Conservation (phyloP, 78 protist genomes). For the Creolimax fragrantissima region DNA sequence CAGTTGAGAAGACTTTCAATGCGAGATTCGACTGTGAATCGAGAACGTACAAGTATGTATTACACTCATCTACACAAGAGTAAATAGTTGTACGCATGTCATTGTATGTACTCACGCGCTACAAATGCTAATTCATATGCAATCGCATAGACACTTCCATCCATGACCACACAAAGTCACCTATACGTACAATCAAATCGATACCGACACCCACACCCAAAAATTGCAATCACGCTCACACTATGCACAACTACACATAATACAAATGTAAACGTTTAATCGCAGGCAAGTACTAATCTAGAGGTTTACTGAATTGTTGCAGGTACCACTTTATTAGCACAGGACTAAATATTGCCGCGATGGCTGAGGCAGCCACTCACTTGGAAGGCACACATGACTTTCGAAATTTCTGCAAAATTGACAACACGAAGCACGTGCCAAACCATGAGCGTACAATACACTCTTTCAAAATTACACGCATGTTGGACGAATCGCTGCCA, state of each 20-base stretch:
- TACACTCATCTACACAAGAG: not conserved
- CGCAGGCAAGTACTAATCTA: too few species aligned
- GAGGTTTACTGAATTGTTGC: too few species aligned
- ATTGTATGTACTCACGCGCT: too few species aligned
- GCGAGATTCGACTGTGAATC: conserved; percentile 49
- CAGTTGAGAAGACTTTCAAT: conserved; percentile 33
- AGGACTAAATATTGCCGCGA: not conserved
- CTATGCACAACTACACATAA: too few species aligned
- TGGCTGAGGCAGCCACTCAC: not conserved
- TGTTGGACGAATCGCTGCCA: not conserved
- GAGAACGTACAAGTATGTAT: conserved; percentile 52
- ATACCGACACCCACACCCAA: too few species aligned
- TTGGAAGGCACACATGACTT: conserved; percentile 68
- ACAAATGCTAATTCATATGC: too few species aligned
- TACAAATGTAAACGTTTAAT: too few species aligned
- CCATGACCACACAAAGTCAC: too few species aligned
- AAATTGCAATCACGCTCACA: too few species aligned
- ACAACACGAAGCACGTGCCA: conserved; percentile 7
- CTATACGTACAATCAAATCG: too few species aligned
- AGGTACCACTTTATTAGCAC: not conserved
- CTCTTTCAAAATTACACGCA: not conserved
- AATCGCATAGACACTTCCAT: too few species aligned
- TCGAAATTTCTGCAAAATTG: conserved; percentile 62
- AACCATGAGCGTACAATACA: conserved; percentile 25
- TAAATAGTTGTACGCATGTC: not conserved